Evolutionary conservation across 345 rosid species (phyloP).

Genomic region (Lenwebbia sp.): DNA sequence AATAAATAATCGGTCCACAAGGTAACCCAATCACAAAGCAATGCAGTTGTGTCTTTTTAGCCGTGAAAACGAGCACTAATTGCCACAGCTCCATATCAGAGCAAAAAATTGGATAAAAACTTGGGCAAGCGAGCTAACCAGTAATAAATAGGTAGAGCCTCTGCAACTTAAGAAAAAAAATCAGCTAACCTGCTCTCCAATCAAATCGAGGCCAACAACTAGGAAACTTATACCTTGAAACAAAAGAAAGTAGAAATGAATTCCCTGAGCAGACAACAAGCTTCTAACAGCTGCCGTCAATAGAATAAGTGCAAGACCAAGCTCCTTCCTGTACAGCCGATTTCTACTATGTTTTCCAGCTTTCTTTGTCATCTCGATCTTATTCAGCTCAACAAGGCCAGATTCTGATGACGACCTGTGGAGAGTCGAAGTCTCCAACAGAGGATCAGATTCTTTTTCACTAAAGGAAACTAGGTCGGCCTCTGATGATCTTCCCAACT

Average conservation of each 20-base stretch:
- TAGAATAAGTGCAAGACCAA: conserved; percentile 56
- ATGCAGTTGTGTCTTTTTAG: neutral
- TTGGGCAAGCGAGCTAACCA: neutral
- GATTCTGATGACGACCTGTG: conserved; percentile 62
- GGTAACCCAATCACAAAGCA: neutral
- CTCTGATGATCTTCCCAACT: conserved; percentile 88
- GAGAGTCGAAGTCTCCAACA: conserved; percentile 18
- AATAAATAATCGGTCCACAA: neutral
- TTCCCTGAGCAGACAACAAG: conserved; percentile 79
- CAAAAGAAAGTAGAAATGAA: conserved; percentile 81
- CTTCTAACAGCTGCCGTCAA: conserved; percentile 67
- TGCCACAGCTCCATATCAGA: neutral
- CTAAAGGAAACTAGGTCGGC: conserved; percentile 65
- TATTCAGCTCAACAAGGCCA: conserved; percentile 51
- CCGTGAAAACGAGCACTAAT: neutral
- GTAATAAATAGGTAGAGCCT: neutral
- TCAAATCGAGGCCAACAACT: conserved; percentile 81
- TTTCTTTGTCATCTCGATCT: conserved; percentile 40
- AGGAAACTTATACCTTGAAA: conserved; percentile 84
- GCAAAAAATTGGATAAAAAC: neutral
- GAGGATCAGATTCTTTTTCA: conserved; percentile 46
- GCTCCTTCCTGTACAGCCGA: conserved; percentile 62
- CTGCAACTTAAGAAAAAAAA: neutral
- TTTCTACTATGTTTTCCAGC: conserved; percentile 32
- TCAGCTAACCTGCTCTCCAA: conserved; percentile 83